These are phyloP conservation scores for Candolleomyces eurysporus DNA, from an alignment of 768 basidiomycete genomes.

Conservation along the genomic window DNA sequence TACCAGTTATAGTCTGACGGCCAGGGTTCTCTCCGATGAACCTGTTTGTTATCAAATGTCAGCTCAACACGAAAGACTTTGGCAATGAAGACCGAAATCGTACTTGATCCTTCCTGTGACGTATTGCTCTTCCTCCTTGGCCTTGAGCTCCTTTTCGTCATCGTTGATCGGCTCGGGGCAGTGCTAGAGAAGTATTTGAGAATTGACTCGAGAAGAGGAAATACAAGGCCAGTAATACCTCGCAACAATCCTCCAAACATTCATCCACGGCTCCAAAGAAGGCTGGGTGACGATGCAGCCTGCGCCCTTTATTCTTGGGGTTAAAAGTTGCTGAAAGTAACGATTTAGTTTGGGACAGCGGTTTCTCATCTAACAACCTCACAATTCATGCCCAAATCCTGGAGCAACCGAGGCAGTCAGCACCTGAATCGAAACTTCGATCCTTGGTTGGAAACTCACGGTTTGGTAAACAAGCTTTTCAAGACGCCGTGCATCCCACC, in stretches of 20 bases:
- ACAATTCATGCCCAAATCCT: conserved; percentile 64
- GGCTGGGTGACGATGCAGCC: conserved; percentile 61
- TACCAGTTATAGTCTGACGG: conserved; percentile 58
- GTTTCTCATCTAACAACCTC: conserved; percentile 10
- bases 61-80: background rate
- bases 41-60: conserved; percentile 22
- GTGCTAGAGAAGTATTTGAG: background rate
- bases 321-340: conserved; percentile 50
- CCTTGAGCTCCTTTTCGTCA: conserved; percentile 52
- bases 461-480: conserved; percentile 58
- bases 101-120: conserved; percentile 53
- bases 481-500: conserved; percentile 55
- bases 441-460: conserved; percentile 27
- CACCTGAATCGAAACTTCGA: background rate
- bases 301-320: conserved; percentile 58
- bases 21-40: conserved; percentile 65
- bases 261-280: conserved; percentile 61
- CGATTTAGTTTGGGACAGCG: background rate
- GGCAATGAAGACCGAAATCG: conserved; percentile 15
- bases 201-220: no score
- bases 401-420: background rate
- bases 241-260: conserved; percentile 61
- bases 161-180: conserved; percentile 56
- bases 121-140: conserved; percentile 51
- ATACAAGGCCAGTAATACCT: conserved; percentile 28